These are phyloP conservation scores for Gymnopus androsaceus DNA, from an alignment of 1,284 basidiomycete species.

Conservation along the genomic window DNA sequence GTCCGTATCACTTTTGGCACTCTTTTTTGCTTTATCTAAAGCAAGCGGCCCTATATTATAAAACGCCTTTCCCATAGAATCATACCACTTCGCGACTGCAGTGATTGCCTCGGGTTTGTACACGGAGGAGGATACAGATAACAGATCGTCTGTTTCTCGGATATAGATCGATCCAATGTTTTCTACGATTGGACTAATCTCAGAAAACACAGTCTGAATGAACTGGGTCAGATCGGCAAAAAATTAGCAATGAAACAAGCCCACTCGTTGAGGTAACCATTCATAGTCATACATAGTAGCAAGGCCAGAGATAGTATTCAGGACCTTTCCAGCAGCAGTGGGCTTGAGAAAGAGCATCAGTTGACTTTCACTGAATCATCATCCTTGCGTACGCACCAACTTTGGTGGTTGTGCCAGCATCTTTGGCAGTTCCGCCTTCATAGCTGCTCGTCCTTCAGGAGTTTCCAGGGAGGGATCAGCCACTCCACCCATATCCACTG, in stretches of 20 bases:
- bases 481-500: neutral
- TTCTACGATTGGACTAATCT: slow-evolving; percentile 7
- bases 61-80: slow-evolving; percentile 11
- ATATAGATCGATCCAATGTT: slow-evolving; percentile 6
- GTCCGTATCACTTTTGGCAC: neutral
- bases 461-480: neutral
- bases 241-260: slow-evolving; percentile 1
- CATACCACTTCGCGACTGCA: slow-evolving; percentile 17
- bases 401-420: too few relatives aligned
- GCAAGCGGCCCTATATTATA: slow-evolving; percentile 20
- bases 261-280: slow-evolving; percentile 19
- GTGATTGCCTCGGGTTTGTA: slow-evolving; percentile 19
- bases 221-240: neutral
- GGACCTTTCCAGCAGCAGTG: slow-evolving; percentile 8
- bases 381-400: neutral
- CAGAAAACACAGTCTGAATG: neutral
- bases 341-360: neutral
- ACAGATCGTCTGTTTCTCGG: slow-evolving; percentile 9
- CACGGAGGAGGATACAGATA: slow-evolving; percentile 14
- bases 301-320: slow-evolving; percentile 9
- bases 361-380: too few relatives aligned
- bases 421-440: too few relatives aligned
- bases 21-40: neutral
- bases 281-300: slow-evolving; percentile 27
- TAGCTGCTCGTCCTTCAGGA: neutral